A percentile compares a stretch with the other conserved stretches of the same genome.
Evolutionary conservation across 2,329 filamentous ascomycete genomes (phyloP).

Genomic region (Aspergillus transmontanensis): DNA sequence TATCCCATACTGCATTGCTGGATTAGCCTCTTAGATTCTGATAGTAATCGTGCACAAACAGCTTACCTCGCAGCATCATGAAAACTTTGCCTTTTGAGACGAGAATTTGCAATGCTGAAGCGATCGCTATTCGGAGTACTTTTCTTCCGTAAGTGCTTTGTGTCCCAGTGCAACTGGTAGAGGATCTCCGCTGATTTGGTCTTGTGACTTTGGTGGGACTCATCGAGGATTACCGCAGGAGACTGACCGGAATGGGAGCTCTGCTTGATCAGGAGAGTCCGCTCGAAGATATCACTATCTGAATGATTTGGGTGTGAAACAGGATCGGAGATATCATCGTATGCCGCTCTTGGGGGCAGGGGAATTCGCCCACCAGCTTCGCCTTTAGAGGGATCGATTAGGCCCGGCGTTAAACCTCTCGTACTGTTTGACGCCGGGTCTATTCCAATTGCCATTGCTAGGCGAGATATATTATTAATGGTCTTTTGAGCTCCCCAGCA

Average conservation of each 20-base stretch:
- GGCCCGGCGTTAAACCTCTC: conserved; percentile 21
- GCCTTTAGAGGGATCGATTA: conserved; percentile 17
- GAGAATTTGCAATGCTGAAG: background rate
- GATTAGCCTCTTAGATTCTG: background rate
- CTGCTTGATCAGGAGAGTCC: background rate
- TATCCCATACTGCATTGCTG: background rate
- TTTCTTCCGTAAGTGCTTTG: background rate
- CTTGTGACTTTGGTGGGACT: background rate
- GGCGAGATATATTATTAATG: conserved; percentile 6
- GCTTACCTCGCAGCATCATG: background rate
- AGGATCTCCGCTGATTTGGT: background rate
- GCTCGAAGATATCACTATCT: background rate
- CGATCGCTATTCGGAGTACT: background rate
- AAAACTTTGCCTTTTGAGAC: background rate
- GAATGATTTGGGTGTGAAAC: background rate
- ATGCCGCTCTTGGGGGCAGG: background rate
- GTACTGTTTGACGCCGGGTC: conserved; percentile 17
- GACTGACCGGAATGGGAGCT: background rate
- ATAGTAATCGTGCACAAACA: background rate
- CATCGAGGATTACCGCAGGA: background rate
- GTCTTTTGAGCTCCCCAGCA: conserved; percentile 17
- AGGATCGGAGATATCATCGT: background rate
- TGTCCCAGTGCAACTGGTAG: background rate
- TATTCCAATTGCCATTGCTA: conserved; percentile 7
- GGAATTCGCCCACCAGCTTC: conserved; percentile 19